A percentile compares a stretch with the other conserved stretches of the same genome.
phyloP scores from a whole-genome alignment of 148 eudicot species.

The Rhododendron griersonianum region DNA sequence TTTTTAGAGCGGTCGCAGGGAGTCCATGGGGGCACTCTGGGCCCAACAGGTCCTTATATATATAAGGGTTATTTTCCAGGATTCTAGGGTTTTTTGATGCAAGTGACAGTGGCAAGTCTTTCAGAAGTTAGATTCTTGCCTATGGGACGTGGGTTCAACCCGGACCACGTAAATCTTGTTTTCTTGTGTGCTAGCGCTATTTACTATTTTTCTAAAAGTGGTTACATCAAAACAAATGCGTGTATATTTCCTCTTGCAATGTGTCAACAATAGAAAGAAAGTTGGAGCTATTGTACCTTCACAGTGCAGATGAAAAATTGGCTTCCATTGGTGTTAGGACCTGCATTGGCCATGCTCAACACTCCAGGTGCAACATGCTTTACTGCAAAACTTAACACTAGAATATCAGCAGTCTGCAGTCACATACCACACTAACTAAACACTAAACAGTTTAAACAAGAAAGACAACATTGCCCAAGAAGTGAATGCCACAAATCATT shows the following conservation, averaged over 20 bases:
- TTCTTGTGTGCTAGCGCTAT: background rate
- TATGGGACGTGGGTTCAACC: background rate
- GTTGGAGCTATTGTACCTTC: conserved; percentile 20
- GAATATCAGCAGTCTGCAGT: background rate
- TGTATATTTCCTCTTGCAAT: background rate
- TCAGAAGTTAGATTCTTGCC: background rate
- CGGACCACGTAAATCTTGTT: background rate
- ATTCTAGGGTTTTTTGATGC: background rate
- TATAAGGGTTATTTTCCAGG: background rate
- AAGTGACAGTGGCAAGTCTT: background rate
- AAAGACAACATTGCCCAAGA: background rate
- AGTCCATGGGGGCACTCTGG: no score
- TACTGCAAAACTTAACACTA: conserved; percentile 23
- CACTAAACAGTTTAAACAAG: background rate
- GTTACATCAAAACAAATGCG: background rate
- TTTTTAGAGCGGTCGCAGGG: no score
- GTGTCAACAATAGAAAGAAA: background rate
- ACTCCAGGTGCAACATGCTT: conserved; percentile 58
- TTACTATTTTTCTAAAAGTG: background rate
- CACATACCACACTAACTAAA: background rate
- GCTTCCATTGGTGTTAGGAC: conserved; percentile 58
- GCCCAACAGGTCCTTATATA: no score
- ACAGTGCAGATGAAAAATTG: conserved; percentile 63
- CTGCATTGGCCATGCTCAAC: conserved; percentile 67
- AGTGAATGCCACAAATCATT: background rate